phyloP scores from a whole-genome alignment of 768 basidiomycete species.

The Boletus vinaceobasis region DNA sequence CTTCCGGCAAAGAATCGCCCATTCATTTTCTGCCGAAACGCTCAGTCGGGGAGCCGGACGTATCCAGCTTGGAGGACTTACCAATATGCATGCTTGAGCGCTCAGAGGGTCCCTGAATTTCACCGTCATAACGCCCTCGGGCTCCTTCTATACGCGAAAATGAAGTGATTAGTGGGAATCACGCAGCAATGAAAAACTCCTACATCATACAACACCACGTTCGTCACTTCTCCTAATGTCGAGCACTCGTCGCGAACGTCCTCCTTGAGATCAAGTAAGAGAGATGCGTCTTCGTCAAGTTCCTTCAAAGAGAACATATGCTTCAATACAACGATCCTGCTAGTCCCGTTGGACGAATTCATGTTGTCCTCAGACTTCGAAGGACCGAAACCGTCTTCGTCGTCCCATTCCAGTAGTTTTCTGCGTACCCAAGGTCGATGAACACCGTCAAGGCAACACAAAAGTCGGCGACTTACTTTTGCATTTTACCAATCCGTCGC shows the following conservation, averaged over 20 bases:
- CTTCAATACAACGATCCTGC: conserved; percentile 87
- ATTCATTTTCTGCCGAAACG: conserved; percentile 76
- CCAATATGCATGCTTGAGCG: conserved; percentile 89
- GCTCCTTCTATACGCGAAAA: conserved; percentile 63
- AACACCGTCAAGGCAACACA: background rate
- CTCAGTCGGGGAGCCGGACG: background rate
- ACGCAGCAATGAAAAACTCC: conserved; percentile 29
- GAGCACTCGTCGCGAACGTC: conserved; percentile 95
- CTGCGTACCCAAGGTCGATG: conserved; percentile 39
- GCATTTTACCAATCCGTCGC: conserved; percentile 79
- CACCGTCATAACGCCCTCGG: conserved; percentile 92
- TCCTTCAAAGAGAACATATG: conserved; percentile 92
- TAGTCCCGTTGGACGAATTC: conserved; percentile 48
- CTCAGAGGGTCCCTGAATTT: conserved; percentile 92
- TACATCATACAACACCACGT: conserved; percentile 93
- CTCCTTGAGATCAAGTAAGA: conserved; percentile 91
- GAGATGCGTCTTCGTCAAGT: conserved; percentile 77
- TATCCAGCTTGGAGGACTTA: conserved; percentile 35
- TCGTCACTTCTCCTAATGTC: conserved; percentile 89
- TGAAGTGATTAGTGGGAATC: conserved; percentile 1
- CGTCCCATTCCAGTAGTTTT: conserved; percentile 92
- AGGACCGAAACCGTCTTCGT: conserved; percentile 89
- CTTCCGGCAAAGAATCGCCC: conserved; percentile 88
- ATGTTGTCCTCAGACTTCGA: conserved; percentile 50
- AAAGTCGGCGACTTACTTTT: conserved; percentile 51